phyloP scores from a whole-genome alignment of 179 eudicot genomes.

The Silene coronaria region DNA sequence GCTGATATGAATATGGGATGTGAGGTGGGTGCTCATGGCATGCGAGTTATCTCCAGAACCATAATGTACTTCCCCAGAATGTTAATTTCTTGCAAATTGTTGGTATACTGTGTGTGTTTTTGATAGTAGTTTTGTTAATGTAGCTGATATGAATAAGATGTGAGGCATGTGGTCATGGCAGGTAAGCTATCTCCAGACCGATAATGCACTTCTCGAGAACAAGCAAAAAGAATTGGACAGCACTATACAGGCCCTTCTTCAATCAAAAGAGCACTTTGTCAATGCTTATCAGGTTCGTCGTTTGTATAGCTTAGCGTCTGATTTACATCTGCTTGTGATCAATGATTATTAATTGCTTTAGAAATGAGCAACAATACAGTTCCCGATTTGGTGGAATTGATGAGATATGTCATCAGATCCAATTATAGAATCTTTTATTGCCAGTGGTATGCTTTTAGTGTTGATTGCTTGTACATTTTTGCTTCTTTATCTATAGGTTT shows the following conservation, averaged over 20 bases:
- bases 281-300: conserved; percentile 47
- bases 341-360: no score
- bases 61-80: conserved; percentile 46
- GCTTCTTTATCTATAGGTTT: not conserved
- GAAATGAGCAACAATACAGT: no score
- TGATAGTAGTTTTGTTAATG: not conserved
- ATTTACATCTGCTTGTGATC: not conserved
- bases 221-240: conserved; percentile 53
- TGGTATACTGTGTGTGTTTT: not conserved
- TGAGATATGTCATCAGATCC: no score
- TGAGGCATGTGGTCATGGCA: conserved; percentile 16
- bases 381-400: no score
- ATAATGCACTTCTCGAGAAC: conserved; percentile 49
- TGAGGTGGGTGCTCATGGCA: conserved; percentile 16
- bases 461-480: not conserved
- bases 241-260: conserved; percentile 40
- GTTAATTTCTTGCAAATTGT: not conserved
- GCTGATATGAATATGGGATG: not conserved
- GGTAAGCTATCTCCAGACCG: conserved; percentile 50
- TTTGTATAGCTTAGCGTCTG: not conserved
- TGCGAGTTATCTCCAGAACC: conserved; percentile 46
- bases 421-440: not conserved
- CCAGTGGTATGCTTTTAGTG: not conserved
- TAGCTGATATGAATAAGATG: not conserved
- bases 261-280: conserved; percentile 47